Evolutionary conservation across 495 filamentous ascomycete genomes (phyloP), one percentile per base, ranked within the genome.

Genomic region (Daldinia grandis): DNA sequence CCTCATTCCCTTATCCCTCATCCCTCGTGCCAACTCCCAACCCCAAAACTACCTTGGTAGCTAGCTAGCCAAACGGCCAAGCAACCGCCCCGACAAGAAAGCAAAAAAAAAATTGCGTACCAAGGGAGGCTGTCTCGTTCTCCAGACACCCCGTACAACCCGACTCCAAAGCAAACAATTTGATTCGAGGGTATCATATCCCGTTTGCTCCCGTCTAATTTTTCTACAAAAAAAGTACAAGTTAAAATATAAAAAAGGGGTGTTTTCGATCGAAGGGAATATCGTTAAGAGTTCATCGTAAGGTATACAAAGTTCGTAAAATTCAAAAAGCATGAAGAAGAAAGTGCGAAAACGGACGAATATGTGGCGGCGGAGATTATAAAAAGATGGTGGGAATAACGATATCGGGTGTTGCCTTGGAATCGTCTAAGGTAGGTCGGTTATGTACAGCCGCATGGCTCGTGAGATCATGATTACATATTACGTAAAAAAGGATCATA

Each of bases 391-490:
- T 27, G 44, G n/a, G 62, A 30, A 57, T 37, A 42, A 54, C 49
- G 50, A 67, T 58, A 54, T 65, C 60, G 49, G 47, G 44, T 64
- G 44, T 67, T 38, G 55, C 4, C 40, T 55, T 54, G 35, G 54
- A 56, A 35, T 65, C 47, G 24, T 51, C 25, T 35, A 38, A 69
- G 61, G 62, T 66, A 55, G 49, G 44, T 62, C 28, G 53, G 58
- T 60, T 61, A 40, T 59, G 49, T 62, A 25, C 53, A 74, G 71
- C 66, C 62, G 53, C 58, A 60, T 69, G 64, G 72, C 72, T 74
- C 72, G 38, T 74, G 53, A 69, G 64, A 56, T 74, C 72, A 68
- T 74, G 42, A 74, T 74, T 70, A 72, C 58, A 70, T 70, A 74
- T 69, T 74, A 70, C 61, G 60, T 73, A 72, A 42, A 62, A 64